These are phyloP conservation scores for Podaxis sp. DNA, from an alignment of 768 basidiomycete genomes.

Conservation along the genomic window DNA sequence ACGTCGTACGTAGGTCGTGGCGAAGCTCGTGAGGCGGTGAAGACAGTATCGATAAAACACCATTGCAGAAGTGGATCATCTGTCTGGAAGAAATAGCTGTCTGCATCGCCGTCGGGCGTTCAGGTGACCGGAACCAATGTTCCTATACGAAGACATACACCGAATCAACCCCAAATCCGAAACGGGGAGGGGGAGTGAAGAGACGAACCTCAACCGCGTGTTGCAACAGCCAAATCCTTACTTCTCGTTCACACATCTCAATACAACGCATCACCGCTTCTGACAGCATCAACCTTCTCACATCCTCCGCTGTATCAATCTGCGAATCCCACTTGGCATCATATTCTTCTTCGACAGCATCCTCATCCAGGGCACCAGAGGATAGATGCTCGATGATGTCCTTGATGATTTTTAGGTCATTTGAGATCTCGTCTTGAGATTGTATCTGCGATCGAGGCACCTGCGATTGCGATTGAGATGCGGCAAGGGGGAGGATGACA, in stretches of 20 bases:
- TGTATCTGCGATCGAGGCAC: not conserved
- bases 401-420: slow-evolving; percentile 35
- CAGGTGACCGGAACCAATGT: slow-evolving; percentile 44
- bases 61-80: slow-evolving; percentile 33
- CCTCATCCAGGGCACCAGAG: slow-evolving; percentile 42
- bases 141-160: slow-evolving; percentile 28
- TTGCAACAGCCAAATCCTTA: slow-evolving; percentile 50
- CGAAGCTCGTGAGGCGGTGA: slow-evolving; percentile 16
- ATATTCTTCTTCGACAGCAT: slow-evolving; percentile 50
- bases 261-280: slow-evolving; percentile 52
- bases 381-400: slow-evolving; percentile 44
- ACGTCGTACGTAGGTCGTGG: slow-evolving; percentile 14
- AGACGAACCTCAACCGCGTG: slow-evolving; percentile 47
- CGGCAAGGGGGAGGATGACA: slow-evolving; percentile 42
- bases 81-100: slow-evolving; percentile 47
- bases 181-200: not conserved
- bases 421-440: slow-evolving; percentile 16
- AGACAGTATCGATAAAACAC: slow-evolving; percentile 19
- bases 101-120: slow-evolving; percentile 34
- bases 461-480: not conserved
- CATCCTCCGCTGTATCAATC: slow-evolving; percentile 27
- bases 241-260: slow-evolving; percentile 42
- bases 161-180: not conserved
- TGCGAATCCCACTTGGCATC: slow-evolving; percentile 35
- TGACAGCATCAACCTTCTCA: slow-evolving; percentile 38